phyloP scores from a whole-genome alignment of 805 yeast genomes.

The Candida tammaniensis region DNA sequence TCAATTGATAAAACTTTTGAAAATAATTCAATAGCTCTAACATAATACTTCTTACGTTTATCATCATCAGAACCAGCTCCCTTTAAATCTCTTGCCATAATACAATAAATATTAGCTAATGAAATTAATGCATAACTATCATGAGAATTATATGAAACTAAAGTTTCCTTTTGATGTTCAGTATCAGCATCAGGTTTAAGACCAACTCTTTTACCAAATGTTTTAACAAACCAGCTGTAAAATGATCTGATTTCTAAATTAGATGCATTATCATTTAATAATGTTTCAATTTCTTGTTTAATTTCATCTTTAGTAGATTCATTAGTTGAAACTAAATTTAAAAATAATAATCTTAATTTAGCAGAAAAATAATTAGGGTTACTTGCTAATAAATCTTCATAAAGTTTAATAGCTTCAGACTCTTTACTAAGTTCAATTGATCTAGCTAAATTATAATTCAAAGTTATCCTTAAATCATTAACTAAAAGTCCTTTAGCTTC shows the following conservation, averaged over 20 bases:
- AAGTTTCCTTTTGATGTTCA: slow-evolving; percentile 78
- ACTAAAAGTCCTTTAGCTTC: slow-evolving; percentile 28
- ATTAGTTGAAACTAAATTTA: slow-evolving; percentile 49
- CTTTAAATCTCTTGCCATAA: slow-evolving; percentile 76
- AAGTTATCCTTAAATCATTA: slow-evolving; percentile 28
- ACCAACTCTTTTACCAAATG: slow-evolving; percentile 51
- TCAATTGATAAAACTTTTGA: slow-evolving; percentile 86
- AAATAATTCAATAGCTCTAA: slow-evolving; percentile 88
- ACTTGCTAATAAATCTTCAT: slow-evolving; percentile 52
- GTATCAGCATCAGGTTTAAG: slow-evolving; percentile 60
- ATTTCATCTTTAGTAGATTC: slow-evolving; percentile 40
- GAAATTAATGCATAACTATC: slow-evolving; percentile 88
- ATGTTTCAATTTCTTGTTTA: slow-evolving; percentile 49
- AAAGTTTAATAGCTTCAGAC: slow-evolving; percentile 43
- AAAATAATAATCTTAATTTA: slow-evolving; percentile 63
- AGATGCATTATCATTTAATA: slow-evolving; percentile 53
- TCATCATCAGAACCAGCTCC: slow-evolving; percentile 29
- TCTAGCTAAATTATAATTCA: slow-evolving; percentile 73
- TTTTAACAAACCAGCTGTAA: slow-evolving; percentile 83
- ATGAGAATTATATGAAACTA: slow-evolving; percentile 78
- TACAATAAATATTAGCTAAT: slow-evolving; percentile 81
- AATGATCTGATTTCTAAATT: slow-evolving; percentile 85
- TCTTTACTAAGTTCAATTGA: slow-evolving; percentile 49
- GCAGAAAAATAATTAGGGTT: slow-evolving; percentile 77
- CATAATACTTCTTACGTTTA: slow-evolving; percentile 69